A percentile compares a stretch with the other conserved stretches of the same genome.
Evolutionary conservation across 345 rosid species (phyloP).

Genomic region (Lepidium africanum): DNA sequence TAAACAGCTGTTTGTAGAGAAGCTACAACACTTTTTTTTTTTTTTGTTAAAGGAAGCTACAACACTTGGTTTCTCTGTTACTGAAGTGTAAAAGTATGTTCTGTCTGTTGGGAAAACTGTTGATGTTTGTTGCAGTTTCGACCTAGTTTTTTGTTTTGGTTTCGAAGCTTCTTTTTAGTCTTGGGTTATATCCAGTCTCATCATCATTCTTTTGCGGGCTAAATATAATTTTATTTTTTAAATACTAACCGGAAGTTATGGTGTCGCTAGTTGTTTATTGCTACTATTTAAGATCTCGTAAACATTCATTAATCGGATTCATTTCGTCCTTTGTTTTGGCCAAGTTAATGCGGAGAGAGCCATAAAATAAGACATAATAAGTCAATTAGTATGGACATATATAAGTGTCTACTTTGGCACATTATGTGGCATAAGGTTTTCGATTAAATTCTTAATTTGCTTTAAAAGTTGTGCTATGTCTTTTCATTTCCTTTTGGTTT

Average conservation of each 20-base stretch:
- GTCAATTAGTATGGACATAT: too few species aligned
- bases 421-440: not conserved
- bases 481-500: too few species aligned
- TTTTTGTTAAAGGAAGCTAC: too few species aligned
- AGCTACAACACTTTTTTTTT: not conserved
- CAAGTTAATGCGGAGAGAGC: too few species aligned
- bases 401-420: not conserved
- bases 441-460: not conserved
- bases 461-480: not conserved
- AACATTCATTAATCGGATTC: too few species aligned
- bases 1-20: not conserved
- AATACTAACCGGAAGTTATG: too few species aligned
- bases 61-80: not conserved
- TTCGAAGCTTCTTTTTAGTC: not conserved
- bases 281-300: too few species aligned
- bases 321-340: too few species aligned
- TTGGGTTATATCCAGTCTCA: not conserved
- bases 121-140: not conserved
- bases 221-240: not conserved
- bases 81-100: not conserved
- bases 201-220: not conserved
- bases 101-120: not conserved
- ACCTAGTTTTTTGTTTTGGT: constrained; percentile 1
- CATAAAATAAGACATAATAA: too few species aligned
- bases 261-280: too few species aligned